Evolutionary conservation across 1,284 basidiomycete species (phyloP).

Genomic region (Ganoderma lingzhi): DNA sequence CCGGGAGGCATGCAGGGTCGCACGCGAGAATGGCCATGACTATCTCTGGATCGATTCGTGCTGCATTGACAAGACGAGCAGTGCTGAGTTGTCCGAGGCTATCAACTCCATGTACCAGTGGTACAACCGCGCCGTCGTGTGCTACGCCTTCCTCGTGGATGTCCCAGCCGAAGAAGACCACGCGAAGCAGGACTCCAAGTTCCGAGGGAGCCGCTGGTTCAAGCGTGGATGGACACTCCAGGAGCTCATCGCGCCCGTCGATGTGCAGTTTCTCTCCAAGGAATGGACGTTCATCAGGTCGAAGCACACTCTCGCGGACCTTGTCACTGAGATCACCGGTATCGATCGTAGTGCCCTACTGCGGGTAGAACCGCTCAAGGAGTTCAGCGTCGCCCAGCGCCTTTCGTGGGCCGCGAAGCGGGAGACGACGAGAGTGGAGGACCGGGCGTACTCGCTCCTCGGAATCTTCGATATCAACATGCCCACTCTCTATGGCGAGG

Average conservation of each 20-base stretch:
- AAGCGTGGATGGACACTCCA: slow-evolving; percentile 18
- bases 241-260: slow-evolving; percentile 23
- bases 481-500: slow-evolving; percentile 19
- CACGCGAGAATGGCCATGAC: not conserved
- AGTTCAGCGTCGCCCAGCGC: slow-evolving; percentile 11
- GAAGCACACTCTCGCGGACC: not conserved
- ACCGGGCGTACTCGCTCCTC: slow-evolving; percentile 21
- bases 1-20: not conserved
- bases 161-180: not conserved
- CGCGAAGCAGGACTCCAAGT: not conserved
- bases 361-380: not conserved
- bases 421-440: slow-evolving; percentile 15
- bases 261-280: slow-evolving; percentile 10
- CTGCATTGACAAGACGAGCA: slow-evolving; percentile 23
- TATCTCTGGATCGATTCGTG: slow-evolving; percentile 22
- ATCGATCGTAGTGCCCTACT: not conserved
- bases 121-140: not conserved
- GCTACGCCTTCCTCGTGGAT: slow-evolving; percentile 1
- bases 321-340: slow-evolving; percentile 13
- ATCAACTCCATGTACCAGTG: slow-evolving; percentile 16
- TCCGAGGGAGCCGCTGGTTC: slow-evolving; percentile 12
- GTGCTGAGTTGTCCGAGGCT: slow-evolving; percentile 21
- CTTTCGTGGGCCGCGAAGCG: slow-evolving; percentile 18
- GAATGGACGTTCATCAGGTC: slow-evolving; percentile 11
- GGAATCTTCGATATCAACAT: slow-evolving; percentile 21